Base-by-base conservation (phyloP, 352 stramenopile genomes). In the Globisporangium camurandrum region DNA sequence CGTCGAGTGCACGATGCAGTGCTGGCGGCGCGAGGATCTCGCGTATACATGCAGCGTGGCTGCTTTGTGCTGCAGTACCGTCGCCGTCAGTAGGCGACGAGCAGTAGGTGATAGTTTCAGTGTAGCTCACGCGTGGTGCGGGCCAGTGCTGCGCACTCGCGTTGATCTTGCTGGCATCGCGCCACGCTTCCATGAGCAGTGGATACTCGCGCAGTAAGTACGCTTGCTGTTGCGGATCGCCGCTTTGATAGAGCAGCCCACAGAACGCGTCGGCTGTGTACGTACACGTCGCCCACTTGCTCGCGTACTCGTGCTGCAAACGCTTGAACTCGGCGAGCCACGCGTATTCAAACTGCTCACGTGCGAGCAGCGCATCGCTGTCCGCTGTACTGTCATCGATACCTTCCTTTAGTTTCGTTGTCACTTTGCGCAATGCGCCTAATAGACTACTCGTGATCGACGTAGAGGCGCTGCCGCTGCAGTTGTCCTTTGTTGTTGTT, bases 261-360 rank as follows among this genome's bases (percentile, higher is more conserved):
- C 76, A 88, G 49, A 87, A 88, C 24, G 84, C 73, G 47, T 86
- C 67, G 8, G 76, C 73, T 4, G 61, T 67, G 63, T 86, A 78
- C 19, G 67, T 84, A 50, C 76, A 88, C 12, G 73, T 84, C 47
- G 83, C 63, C 76, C 75, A 85, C 60, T 76, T 77, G 24, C 44
- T 46, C 34, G 66, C 47, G 45, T 84, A 67, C 51, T 75, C 61
- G 33, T 31, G 44, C 42, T 75, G 76, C 24, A 85, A 49, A 5
- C 49, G 40, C 3, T 77, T 63, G 41, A 88, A 88, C 49, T 83
- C 73, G 6, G 53, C 58, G 28, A 88, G 70, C 76, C 73, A 84
- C 53, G 70, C 44, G 17, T 65, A 57, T 51, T 88, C 63, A 45
- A 79, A 88, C n/a, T 47, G 57, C 43, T 67, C 58, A 26, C 76